Conservation (phyloP, 2,329 filamentous ascomycete species). For the Fusarium pseudocircinatum region DNA sequence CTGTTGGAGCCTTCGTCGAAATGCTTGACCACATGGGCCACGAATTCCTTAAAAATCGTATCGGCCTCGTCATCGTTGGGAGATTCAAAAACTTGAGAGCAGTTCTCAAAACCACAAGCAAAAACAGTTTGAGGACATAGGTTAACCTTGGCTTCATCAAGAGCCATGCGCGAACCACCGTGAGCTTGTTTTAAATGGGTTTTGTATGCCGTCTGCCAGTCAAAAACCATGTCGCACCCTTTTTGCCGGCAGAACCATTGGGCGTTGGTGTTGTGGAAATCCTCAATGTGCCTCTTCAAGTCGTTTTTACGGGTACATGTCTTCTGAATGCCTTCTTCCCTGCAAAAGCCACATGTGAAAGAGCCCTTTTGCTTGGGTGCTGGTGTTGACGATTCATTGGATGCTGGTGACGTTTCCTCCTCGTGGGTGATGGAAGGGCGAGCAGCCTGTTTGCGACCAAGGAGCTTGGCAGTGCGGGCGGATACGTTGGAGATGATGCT, state of each 20-base stretch:
- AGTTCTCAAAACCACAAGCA: constrained; percentile 59
- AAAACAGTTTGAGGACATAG: constrained; percentile 59
- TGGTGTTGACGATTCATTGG: constrained; percentile 37
- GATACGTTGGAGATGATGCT: constrained; percentile 55
- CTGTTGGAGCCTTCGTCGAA: constrained; percentile 54
- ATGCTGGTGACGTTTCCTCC: constrained; percentile 38
- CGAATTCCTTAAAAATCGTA: constrained; percentile 56
- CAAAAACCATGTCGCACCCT: constrained; percentile 56
- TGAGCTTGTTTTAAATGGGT: constrained; percentile 57
- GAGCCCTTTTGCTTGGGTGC: constrained; percentile 51
- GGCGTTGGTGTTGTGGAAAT: constrained; percentile 58
- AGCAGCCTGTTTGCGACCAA: constrained; percentile 44
- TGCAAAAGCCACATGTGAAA: constrained; percentile 54
- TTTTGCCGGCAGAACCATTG: constrained; percentile 58
- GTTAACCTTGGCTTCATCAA: constrained; percentile 54
- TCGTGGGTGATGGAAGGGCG: constrained; percentile 39
- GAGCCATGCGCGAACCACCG: constrained; percentile 53
- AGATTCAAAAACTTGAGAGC: constrained; percentile 56
- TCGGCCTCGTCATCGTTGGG: constrained; percentile 51
- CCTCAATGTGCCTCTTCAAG: constrained; percentile 59
- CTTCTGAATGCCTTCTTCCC: constrained; percentile 53
- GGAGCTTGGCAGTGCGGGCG: constrained; percentile 48
- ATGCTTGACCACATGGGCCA: constrained; percentile 58
- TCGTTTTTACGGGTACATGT: constrained; percentile 59
- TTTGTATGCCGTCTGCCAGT: constrained; percentile 60